These are phyloP conservation scores for Nannochloropsis oceanica DNA, from an alignment of 108 stramenopile species.

Conservation along the genomic window DNA sequence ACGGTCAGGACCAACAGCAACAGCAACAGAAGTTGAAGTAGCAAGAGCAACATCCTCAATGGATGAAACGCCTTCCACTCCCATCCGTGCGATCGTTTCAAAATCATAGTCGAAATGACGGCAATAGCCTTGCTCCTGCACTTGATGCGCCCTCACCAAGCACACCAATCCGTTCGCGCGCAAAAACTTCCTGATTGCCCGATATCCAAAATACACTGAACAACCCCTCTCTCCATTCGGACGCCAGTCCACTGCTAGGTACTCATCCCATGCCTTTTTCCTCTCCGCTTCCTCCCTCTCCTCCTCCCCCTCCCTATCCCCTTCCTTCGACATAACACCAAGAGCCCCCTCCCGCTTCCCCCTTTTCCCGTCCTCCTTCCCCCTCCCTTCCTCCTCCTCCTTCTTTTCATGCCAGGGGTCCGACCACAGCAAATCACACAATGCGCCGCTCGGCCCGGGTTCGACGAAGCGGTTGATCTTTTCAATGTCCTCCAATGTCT, in stretches of 20 bases:
- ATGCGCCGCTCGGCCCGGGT: conserved; percentile 34
- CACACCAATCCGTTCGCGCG: conserved; percentile 31
- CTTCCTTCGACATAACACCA: not conserved
- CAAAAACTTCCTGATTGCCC: conserved; percentile 37
- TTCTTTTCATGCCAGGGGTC: conserved; percentile 39
- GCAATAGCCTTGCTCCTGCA: conserved; percentile 43
- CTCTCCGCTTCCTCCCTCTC: not conserved
- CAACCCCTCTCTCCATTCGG: conserved; percentile 17
- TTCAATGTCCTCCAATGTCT: conserved; percentile 33
- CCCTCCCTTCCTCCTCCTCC: not conserved
- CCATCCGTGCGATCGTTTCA: not conserved
- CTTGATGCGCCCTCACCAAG: conserved; percentile 44
- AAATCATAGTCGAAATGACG: conserved; percentile 22
- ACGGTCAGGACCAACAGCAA: not conserved
- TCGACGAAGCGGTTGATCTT: conserved; percentile 37
- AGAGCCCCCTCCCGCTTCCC: not conserved
- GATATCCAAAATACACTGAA: conserved; percentile 42
- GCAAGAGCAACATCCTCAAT: too few relatives aligned
- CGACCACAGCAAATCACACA: conserved; percentile 44
- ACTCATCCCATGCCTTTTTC: not conserved
- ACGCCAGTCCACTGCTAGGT: not conserved
- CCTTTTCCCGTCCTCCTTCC: not conserved
- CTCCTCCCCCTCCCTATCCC: not conserved
- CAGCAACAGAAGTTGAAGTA: not conserved
- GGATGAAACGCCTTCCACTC: not conserved